phyloP scores from a whole-genome alignment of 1,284 basidiomycete species.

The Phlebopus sp. region DNA sequence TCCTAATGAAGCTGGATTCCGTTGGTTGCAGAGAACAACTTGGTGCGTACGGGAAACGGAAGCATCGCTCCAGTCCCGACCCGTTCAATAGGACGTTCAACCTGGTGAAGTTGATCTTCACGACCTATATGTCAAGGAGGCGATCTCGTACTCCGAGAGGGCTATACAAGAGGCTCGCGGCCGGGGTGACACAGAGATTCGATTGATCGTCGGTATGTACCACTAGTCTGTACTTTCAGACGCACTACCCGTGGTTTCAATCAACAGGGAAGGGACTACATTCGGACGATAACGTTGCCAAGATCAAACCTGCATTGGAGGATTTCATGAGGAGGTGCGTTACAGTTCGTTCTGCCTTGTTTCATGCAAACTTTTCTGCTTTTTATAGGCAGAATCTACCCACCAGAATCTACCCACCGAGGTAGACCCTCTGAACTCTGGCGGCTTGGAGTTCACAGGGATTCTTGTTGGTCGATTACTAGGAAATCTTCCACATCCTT shows the following conservation, averaged over 20 bases:
- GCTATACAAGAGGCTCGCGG: slow-evolving; percentile 69
- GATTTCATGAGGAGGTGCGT: slow-evolving; percentile 79
- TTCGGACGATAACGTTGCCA: slow-evolving; percentile 75
- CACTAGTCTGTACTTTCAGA: not conserved
- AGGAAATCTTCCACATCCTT: too few relatives aligned
- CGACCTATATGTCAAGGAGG: slow-evolving; percentile 92
- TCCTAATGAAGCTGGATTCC: not conserved
- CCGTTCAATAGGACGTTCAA: slow-evolving; percentile 53
- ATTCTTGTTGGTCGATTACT: too few relatives aligned
- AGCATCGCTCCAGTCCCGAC: not conserved
- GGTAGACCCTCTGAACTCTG: slow-evolving; percentile 80
- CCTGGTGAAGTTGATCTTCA: slow-evolving; percentile 85
- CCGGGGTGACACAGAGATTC: slow-evolving; percentile 67
- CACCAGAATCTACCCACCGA: slow-evolving; percentile 32
- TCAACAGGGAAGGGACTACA: slow-evolving; percentile 78
- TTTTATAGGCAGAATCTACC: slow-evolving; percentile 23
- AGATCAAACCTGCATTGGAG: slow-evolving; percentile 92
- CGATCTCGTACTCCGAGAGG: slow-evolving; percentile 68
- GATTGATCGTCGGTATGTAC: slow-evolving; percentile 80
- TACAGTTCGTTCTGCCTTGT: slow-evolving; percentile 5
- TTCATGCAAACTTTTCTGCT: not conserved
- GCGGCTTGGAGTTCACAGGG: slow-evolving; percentile 28
- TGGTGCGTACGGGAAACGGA: slow-evolving; percentile 36
- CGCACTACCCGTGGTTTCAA: slow-evolving; percentile 10
- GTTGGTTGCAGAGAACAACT: slow-evolving; percentile 72